Base-by-base conservation (phyloP, 352 stramenopile genomes). In the Stephanocyclus meneghinianus region DNA sequence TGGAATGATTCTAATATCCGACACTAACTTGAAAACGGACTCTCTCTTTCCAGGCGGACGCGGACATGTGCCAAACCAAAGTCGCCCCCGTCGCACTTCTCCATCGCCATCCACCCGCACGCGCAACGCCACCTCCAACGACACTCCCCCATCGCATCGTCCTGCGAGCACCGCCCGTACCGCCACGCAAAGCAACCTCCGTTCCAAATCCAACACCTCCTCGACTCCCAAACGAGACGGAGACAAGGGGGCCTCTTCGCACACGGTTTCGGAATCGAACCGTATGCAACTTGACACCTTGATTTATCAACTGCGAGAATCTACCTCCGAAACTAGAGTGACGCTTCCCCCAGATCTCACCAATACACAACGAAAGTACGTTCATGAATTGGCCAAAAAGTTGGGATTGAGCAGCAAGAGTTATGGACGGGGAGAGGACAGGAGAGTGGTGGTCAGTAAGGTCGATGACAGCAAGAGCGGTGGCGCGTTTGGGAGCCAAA, bases 281-380 rank as follows among this genome's bases (percentile, higher is more conserved):
- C 74, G 84, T 8, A 92, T 92, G 48, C 55, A 80, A 53, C 81
- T 92, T 9, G 90, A 84, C 11, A 35, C 81, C 57, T 53, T 90
- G 0, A 48, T 92, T 2, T 78, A 81, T 45, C 50, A 82, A 11
- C 65, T 92, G 2, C 71, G 87, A 9, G 87, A 92, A 57, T 45
- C 35, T 16, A 6, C 59, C 7, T 61, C 80, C 1, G 76, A 82
- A 40, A 48, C 74, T 35, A 72, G 69, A 42, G 70, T 93, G 10
- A 81, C 80, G 37, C 80, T 95, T 44, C 81, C 87, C 10, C 16
- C 84, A 1, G 70, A 80, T 67, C 77, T 95, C 32, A 94, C 86
- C 40, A 94, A 93, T 69, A 92, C 86, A 2, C 86, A 94, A 80
- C 66, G 91, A 32, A 90, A 91, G 50, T 96, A 90, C 62, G 67